Base-by-base conservation (phyloP, 371 early-diverging fungal genomes). In the Synchytrium microbalum region DNA sequence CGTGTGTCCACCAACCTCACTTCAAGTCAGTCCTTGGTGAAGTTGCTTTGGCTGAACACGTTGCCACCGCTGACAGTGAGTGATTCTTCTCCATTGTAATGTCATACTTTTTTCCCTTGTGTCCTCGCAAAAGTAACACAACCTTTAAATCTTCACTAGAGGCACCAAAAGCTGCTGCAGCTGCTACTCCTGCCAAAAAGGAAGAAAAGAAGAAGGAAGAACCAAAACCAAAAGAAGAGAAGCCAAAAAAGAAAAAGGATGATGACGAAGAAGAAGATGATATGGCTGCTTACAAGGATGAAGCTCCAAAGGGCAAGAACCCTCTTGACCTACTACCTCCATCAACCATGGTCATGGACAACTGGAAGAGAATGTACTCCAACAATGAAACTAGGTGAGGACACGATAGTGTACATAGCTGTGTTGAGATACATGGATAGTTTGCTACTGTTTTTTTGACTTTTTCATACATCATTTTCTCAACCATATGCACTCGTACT, bases 281-380 rank as follows among this genome's bases (percentile, higher is more conserved):
- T 57, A 79, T 69, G 57, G 83, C 84, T 67, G 73, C 78, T 68
- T 80, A 71, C 66, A 61, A 71, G 32, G 84, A 84, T 68, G 87
- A 88, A 64, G 85, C 83, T 69, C 90, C 92, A 72, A 92, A 92
- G 86, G 87, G 84, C 72, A 93, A 93, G 91, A 90, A 88, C 84
- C 85, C 86, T 75, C 79, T 93, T 69, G 95, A 95, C 71, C 77
- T 86, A 67, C 83, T 94, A 73, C 93, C 94, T 66, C 84, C 87
- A 62, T 87, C 92, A 72, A 69, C 77, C 69, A 86, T 95, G 78
- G 73, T 79, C 71, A 69, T 94, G 64, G 94, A 95, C 65, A 88
- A 87, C 69, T 95, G 95, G 96, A 94, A 95, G 87, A 88, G 95
- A 64, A 85, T 88, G 79, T 95, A 95, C 88, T 92, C 92, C 61